Evolutionary conservation across 2,329 filamentous ascomycete genomes (phyloP), one percentile per base, ranked within the genome.

Genomic region (Verticillium nubilum): DNA sequence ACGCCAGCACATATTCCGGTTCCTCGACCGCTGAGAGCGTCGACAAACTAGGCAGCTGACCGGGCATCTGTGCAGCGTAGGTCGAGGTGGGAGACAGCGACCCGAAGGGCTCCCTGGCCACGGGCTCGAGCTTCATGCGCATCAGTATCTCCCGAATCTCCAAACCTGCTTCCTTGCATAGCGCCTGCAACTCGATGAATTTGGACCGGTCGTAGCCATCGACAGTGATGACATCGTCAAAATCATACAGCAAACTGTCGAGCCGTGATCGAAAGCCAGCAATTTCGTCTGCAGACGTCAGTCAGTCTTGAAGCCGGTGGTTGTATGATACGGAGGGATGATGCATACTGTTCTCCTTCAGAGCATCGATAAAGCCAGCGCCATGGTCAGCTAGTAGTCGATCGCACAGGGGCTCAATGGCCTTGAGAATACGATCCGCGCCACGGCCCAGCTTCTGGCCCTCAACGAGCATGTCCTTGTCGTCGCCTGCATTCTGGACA

Each of bases 241-340:
- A 84, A 57, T 81, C 82, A 76, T 81, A 86, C 6, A 85, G 69
- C 26, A 83, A 65, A 54, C 80, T 76, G 60, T 75, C 79, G 47
- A 86, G 71, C 59, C 79, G 74, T 19, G 73, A 72, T 53, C 81
- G 75, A 60, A 76, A 78, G 52, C 74, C 69, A 58, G 79, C 76
- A 57, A 86, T 81, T 33, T 79, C 79, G 59, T 80, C 82, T 84
- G 62, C 15, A 19, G n/a, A 10, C 9, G 42, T 47, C 42, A 47
- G 42, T 47, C n/a, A 31, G 29, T 31, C 29, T 31, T 23, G 35
- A 37, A 2, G 35, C 13, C 17, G 5, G 35, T 5, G 5, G 13
- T 5, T n/a, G 15, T 37, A 15, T 5, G 12, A 25, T 23, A 19
- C 19, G 7, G 35, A 42, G 6, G 42, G 1, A 2, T 23, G 42